Percentiles rank a stretch among this genome's conserved stretches.
Evolutionary conservation across 345 rosid species (phyloP).

Genomic region (Populus ilicifolia): DNA sequence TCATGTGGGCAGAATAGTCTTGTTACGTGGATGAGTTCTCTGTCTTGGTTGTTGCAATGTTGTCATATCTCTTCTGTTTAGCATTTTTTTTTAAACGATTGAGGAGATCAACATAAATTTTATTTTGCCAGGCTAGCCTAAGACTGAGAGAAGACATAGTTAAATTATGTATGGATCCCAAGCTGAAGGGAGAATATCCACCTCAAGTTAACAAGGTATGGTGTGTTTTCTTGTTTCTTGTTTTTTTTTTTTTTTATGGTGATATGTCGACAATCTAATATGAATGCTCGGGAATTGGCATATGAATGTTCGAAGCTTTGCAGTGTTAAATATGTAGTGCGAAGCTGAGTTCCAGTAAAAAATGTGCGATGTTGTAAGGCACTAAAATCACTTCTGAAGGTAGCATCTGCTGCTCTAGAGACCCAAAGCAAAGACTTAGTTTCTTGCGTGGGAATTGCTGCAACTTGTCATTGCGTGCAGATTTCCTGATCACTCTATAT

Average conservation of each 20-base stretch:
- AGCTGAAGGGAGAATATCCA: neutral
- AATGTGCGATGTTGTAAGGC: neutral
- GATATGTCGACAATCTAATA: neutral
- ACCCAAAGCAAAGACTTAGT: neutral
- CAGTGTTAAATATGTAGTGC: neutral
- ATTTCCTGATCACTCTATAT: neutral
- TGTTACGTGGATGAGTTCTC: neutral
- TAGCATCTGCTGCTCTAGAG: neutral
- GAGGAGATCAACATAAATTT: neutral
- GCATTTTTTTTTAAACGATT: neutral
- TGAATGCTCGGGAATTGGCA: neutral
- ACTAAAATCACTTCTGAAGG: neutral
- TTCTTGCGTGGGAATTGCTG: neutral
- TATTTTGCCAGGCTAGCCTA: neutral
- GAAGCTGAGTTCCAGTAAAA: neutral
- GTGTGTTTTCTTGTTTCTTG: too few relatives aligned
- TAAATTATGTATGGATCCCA: neutral
- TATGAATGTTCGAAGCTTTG: neutral
- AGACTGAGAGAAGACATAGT: neutral
- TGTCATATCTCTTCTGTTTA: neutral
- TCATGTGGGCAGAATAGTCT: neutral
- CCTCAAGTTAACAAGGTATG: neutral
- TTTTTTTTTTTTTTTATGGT: too few relatives aligned
- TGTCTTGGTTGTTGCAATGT: neutral
- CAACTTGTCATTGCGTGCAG: neutral